Evolutionary conservation across 371 early-diverging fungal genomes (phyloP), one percentile per base, ranked within the genome.

Genomic region (Mortierella sp.): DNA sequence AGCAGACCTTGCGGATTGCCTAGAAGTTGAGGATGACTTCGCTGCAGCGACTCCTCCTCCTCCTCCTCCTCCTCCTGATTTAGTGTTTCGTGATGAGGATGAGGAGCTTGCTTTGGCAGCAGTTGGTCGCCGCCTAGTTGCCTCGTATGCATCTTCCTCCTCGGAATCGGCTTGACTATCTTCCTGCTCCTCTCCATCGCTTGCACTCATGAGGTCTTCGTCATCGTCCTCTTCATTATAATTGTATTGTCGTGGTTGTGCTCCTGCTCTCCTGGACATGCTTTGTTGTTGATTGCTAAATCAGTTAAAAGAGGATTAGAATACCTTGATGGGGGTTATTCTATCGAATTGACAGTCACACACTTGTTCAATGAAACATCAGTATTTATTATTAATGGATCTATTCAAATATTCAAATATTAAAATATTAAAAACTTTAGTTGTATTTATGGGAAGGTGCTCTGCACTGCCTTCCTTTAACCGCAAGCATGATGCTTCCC

Each of bases 211-310:
- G 43, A 62, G 37, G 14, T 61, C 73, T 28, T 67, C 49, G 2
- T 74, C 72, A 14, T 65, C 72, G n/a, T 71, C 69, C 20, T 66
- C 61, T n/a, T 75, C 71, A 24, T 67, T 73, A 43, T 68, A 78
- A 43, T 47, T 77, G 67, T 78, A 78, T 35, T 78, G 69, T 18
- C 59, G 78, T 43, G 55, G 43, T 49, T 73, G 73, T 52, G 69
- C 78, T 67, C 59, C 70, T 59, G 72, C 68, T 57, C 78, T 58
- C 58, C 72, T 62, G 14, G 72, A 68, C 66, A 68, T 73, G 52
- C 14, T 30, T 11, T 28, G 10, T 45, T 45, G 12, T 45, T 12
- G 12, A 45, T 45, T 35, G 35, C 6, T 45, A 18, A 45, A 45
- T 45, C 45, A 24, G 18, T 26, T 24, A 35, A 52, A 52, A 12